phyloP scores from a whole-genome alignment of 805 yeast species.

The Spathaspora passalidarum region DNA sequence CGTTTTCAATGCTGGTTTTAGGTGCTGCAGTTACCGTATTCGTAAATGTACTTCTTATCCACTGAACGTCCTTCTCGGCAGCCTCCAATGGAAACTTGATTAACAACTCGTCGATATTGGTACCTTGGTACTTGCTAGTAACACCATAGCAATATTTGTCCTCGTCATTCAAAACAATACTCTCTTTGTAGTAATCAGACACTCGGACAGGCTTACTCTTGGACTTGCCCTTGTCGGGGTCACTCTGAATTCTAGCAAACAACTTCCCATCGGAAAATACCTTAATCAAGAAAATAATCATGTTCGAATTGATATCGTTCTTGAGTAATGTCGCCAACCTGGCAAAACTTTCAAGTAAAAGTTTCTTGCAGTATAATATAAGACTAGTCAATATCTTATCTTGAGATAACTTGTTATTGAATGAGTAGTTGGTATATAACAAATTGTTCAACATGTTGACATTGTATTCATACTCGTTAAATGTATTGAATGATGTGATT shows the following conservation, averaged over 20 bases:
- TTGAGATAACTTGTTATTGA: constrained; percentile 16
- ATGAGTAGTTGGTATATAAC: constrained; percentile 23
- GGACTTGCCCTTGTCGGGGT: constrained; percentile 16
- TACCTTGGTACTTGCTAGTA: constrained; percentile 43
- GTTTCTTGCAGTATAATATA: constrained; percentile 34
- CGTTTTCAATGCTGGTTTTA: constrained; percentile 24
- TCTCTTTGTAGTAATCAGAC: constrained; percentile 23
- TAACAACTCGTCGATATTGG: constrained; percentile 34
- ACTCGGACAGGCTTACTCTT: constrained; percentile 16
- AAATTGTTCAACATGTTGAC: constrained; percentile 27
- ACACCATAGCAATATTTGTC: constrained; percentile 51
- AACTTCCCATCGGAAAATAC: constrained; percentile 35
- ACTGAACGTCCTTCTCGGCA: not conserved
- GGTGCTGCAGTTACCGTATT: constrained; percentile 9
- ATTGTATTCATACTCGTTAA: constrained; percentile 30
- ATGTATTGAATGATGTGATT: constrained; percentile 29
- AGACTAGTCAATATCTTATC: constrained; percentile 29
- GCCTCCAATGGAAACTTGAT: constrained; percentile 18
- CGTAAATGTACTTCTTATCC: constrained; percentile 8
- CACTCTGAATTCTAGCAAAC: constrained; percentile 19
- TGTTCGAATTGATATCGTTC: constrained; percentile 39
- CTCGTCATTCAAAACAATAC: constrained; percentile 40
- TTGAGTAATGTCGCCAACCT: constrained; percentile 30
- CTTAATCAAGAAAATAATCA: constrained; percentile 37
- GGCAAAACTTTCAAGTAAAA: constrained; percentile 33